These are phyloP conservation scores for Kernera saxatilis DNA, from an alignment of 345 rosid genomes.

Conservation along the genomic window DNA sequence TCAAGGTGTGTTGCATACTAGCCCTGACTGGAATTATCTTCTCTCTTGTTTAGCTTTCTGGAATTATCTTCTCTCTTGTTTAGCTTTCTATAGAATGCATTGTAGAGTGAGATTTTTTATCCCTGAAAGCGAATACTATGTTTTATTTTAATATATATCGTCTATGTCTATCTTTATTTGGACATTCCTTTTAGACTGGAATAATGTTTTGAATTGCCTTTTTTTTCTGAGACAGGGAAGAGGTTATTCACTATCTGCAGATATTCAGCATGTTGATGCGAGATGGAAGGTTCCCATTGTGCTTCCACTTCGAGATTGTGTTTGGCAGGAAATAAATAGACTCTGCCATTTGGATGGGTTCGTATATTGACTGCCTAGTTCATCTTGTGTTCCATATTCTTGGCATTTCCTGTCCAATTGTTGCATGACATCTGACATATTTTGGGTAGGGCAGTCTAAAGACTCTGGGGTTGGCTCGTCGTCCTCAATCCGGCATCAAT, in stretches of 20 bases:
- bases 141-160: not conserved
- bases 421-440: conserved; percentile 35
- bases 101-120: not conserved
- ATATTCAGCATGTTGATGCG: conserved; percentile 84
- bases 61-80: not conserved
- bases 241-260: conserved; percentile 94
- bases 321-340: conserved; percentile 55
- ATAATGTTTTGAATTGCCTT: not conserved
- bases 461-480: conserved; percentile 41
- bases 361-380: conserved; percentile 6
- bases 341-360: conserved; percentile 77
- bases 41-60: not conserved
- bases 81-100: not conserved
- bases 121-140: not conserved
- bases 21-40: not conserved
- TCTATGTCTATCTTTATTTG: not conserved
- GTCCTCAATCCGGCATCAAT: conserved; percentile 56
- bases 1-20: conserved; percentile 51
- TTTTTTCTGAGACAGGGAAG: conserved; percentile 53
- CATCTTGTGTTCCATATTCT: not conserved
- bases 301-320: conserved; percentile 86
- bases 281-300: conserved; percentile 79
- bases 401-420: not conserved
- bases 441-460: conserved; percentile 85
- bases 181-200: not conserved